Evolutionary conservation across 331 rosid genomes (phyloP).

Genomic region (Erythrophleum ivorense): DNA sequence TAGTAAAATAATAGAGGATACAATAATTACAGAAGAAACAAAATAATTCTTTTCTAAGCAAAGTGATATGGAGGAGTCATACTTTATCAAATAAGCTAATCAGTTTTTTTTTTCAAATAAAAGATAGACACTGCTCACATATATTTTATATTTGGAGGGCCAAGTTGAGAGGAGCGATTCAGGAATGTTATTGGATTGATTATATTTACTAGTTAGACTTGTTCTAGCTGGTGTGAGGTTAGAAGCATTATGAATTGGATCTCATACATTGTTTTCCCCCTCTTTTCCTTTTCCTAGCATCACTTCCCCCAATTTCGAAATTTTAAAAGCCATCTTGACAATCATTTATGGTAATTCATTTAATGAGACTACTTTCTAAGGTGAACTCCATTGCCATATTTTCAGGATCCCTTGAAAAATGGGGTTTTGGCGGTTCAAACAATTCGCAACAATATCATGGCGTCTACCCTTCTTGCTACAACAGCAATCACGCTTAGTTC

Average conservation of each 20-base stretch:
- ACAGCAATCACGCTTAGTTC: conserved; percentile 71
- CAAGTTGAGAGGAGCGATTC: background rate
- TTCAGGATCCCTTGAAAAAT: conserved; percentile 81
- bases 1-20: background rate
- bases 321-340: conserved; percentile 7
- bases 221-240: conserved; percentile 1
- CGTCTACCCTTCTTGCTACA: conserved; percentile 68
- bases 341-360: background rate
- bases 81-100: background rate
- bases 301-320: background rate
- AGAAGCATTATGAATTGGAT: conserved; percentile 6
- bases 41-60: background rate
- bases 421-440: conserved; percentile 71
- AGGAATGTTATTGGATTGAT: background rate
- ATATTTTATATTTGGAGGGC: background rate
- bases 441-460: conserved; percentile 78
- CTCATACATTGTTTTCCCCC: background rate
- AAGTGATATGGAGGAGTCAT: background rate
- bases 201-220: background rate
- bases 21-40: background rate
- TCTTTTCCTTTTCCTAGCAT: background rate
- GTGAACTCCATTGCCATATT: conserved; percentile 38
- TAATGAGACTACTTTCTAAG: conserved; percentile 1
- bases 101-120: background rate
- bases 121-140: background rate